Percentiles rank a stretch among this genome's conserved stretches.
phyloP scores from a whole-genome alignment of 169 alveolate genomes.

The Cryptosporidium viatorum region DNA sequence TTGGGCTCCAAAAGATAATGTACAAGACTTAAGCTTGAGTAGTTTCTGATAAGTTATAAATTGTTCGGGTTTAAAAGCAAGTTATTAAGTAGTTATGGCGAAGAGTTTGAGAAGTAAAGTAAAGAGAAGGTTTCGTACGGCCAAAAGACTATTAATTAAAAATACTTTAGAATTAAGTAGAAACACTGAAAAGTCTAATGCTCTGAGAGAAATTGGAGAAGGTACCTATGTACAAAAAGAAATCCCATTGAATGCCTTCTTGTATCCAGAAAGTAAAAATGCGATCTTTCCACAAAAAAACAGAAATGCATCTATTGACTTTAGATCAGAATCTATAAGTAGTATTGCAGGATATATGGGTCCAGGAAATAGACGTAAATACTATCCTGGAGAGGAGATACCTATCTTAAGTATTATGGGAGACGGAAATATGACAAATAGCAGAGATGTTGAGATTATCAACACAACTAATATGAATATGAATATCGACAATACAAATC shows the following conservation, averaged over 20 bases:
- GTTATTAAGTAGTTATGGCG: conserved; percentile 6
- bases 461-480: neutral
- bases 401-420: conserved; percentile 62
- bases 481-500: conserved; percentile 6
- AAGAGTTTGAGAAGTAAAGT: conserved; percentile 68
- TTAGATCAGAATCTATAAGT: conserved; percentile 69
- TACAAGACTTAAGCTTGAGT: neutral
- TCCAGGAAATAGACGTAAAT: conserved; percentile 69
- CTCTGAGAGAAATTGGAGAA: conserved; percentile 59
- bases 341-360: conserved; percentile 74
- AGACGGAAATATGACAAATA: conserved; percentile 45
- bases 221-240: conserved; percentile 60
- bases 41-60: too few relatives aligned
- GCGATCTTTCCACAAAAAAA: conserved; percentile 58
- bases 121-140: conserved; percentile 73
- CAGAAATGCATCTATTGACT: conserved; percentile 41
- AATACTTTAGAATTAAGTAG: conserved; percentile 54
- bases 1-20: neutral
- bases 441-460: conserved; percentile 61
- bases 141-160: conserved; percentile 55
- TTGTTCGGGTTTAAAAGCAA: neutral
- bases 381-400: conserved; percentile 55
- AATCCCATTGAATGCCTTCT: conserved; percentile 56
- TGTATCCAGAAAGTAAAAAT: conserved; percentile 64
- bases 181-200: conserved; percentile 57